Evolutionary conservation across 805 yeast genomes (phyloP), one percentile per base, ranked within the genome.

Genomic region (Ogataea chonburiensis): DNA sequence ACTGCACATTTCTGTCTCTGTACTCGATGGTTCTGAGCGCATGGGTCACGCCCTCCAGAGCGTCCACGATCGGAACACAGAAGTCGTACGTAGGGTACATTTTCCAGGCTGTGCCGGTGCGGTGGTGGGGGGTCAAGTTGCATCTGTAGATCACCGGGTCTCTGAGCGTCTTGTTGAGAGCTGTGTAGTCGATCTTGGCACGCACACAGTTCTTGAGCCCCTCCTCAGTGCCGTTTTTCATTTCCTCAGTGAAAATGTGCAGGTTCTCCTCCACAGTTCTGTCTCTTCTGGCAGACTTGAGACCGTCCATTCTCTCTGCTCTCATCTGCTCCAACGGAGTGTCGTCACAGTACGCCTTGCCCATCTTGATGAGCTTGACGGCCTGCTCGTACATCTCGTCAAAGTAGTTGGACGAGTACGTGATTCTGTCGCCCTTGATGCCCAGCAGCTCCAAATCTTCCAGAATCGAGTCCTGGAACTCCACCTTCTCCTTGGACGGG

Each of bases 71-170:
- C 44, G 98, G 98, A 46, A 85, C 95, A 75, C 98, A 93, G 85
- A 93, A 93, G 67, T 93, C 99, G 67, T 93, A 93, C 26, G 96
- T 88, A 60, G 99, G 99, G 70, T 93, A 93, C 64, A 91, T 77
- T 67, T 93, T 93, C 98, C 98, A 93, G 34, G 71, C 53, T 26
- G 81, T 58, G 38, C 97, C 97, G 26, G 98, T 93, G 69, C 96
- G 83, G 67, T 91, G 98, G 61, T 93, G 99, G 34, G 99, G 98
- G 46, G 95, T 89, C 60, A 88, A 68, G 75, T 93, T 93, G 68
- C 95, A 84, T 75, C 99, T 81, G 81, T 89, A 93, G 53, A 93
- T 84, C 40, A 91, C 98, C 24, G 99, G 99, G 64, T 93, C 99
- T 70, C 99, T 82, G 59, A 93, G 68, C 34, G 98, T 84, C 71